These are phyloP conservation scores for Ceriops decandra DNA, from an alignment of 345 rosid species.

Conservation along the genomic window DNA sequence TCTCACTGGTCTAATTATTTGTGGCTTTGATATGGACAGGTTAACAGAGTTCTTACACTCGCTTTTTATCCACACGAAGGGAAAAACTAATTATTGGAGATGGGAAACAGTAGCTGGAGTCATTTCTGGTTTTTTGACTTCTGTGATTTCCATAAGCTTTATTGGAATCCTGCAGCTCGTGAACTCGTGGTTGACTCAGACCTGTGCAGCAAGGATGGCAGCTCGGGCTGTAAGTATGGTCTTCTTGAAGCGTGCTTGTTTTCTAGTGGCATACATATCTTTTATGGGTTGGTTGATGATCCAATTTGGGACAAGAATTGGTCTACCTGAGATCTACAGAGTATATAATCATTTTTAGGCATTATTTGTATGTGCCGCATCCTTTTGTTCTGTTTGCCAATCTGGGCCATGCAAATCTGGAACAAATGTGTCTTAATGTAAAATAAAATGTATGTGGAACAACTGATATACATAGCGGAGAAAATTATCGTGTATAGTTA, in stretches of 20 bases:
- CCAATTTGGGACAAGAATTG: constrained; percentile 47
- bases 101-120: constrained; percentile 57
- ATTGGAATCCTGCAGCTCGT: constrained; percentile 35
- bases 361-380: constrained; percentile 7
- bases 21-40: constrained; percentile 27
- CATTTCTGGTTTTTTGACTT: constrained; percentile 54
- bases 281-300: constrained; percentile 54
- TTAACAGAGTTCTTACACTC: constrained; percentile 36
- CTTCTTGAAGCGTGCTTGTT: constrained; percentile 53
- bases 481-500: constrained; percentile 11
- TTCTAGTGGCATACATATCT: constrained; percentile 51
- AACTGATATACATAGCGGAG: constrained; percentile 2
- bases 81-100: constrained; percentile 37
- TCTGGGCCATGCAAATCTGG: constrained; percentile 11
- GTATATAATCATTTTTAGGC: constrained; percentile 20
- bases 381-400: neutral
- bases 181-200: constrained; percentile 36
- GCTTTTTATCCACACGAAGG: constrained; percentile 29
- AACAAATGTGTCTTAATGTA: constrained; percentile 1
- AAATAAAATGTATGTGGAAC: neutral
- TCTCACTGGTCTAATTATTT: neutral
- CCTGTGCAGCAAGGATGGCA: constrained; percentile 19
- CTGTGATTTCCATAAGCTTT: constrained; percentile 45
- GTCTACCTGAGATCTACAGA: constrained; percentile 37
- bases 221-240: constrained; percentile 10